Conservation (phyloP, 306 rosid species). For the Quillaja saponaria region DNA sequence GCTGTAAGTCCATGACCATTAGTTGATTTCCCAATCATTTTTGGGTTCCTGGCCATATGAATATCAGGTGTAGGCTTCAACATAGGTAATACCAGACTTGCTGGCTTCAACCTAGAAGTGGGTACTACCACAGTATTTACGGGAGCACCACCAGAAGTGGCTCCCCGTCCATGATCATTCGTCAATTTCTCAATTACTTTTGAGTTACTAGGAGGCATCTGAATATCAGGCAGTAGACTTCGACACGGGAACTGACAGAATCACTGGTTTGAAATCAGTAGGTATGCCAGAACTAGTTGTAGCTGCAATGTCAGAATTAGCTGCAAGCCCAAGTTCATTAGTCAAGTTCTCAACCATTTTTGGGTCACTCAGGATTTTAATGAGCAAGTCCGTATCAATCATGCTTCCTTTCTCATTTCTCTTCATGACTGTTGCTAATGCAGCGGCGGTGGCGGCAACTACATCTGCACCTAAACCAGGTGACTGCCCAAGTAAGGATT, state of each 20-base stretch:
- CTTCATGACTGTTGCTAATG: conserved; percentile 44
- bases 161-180: conserved; percentile 13
- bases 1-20: conserved; percentile 14
- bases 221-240: neutral
- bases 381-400: conserved; percentile 61
- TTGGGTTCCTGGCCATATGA: conserved; percentile 24
- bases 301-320: conserved; percentile 20
- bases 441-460: conserved; percentile 46
- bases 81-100: conserved; percentile 8
- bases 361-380: conserved; percentile 60
- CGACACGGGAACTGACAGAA: conserved; percentile 27
- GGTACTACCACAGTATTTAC: conserved; percentile 9
- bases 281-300: conserved; percentile 8
- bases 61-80: conserved; percentile 1
- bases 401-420: conserved; percentile 50
- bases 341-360: conserved; percentile 56
- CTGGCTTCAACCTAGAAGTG: conserved; percentile 19
- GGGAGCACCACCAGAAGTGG: conserved; percentile 22
- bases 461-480: conserved; percentile 41
- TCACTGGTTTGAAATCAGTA: conserved; percentile 22
- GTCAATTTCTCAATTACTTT: conserved; percentile 40
- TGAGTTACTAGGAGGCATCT: too few relatives aligned
- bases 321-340: conserved; percentile 24
- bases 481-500: conserved; percentile 24
- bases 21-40: conserved; percentile 45